Conservation (phyloP, 192 early-diverging fungal genomes). For the Coemansia sp. region DNA sequence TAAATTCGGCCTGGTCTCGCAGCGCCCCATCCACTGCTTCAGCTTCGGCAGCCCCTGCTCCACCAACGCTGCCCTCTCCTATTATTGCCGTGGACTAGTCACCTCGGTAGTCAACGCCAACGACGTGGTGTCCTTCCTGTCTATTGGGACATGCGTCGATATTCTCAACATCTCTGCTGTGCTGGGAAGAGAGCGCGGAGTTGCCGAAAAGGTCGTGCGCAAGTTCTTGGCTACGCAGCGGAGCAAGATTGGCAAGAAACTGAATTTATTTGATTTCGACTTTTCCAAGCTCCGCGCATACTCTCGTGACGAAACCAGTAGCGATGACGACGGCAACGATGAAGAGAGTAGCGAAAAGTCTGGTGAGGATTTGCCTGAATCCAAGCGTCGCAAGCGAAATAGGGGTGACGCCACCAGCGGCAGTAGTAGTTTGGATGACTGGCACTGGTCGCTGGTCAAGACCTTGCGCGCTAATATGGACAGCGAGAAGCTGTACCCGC, state of each 20-base stretch:
- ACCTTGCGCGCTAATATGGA: conserved; percentile 83
- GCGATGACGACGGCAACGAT: not conserved
- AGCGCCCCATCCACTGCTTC: conserved; percentile 81
- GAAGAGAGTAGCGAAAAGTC: conserved; percentile 9
- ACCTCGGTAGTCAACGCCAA: conserved; percentile 82
- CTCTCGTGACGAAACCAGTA: not conserved
- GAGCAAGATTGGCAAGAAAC: conserved; percentile 23
- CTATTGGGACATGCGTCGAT: conserved; percentile 75
- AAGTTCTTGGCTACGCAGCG: conserved; percentile 57
- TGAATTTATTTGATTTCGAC: conserved; percentile 51
- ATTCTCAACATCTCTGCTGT: conserved; percentile 72
- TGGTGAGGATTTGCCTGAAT: not conserved
- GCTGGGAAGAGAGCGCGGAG: conserved; percentile 60
- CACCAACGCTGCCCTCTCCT: conserved; percentile 69
- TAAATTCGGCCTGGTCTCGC: conserved; percentile 66
- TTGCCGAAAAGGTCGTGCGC: conserved; percentile 69
- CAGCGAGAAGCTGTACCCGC: conserved; percentile 84
- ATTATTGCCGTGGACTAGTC: conserved; percentile 70
- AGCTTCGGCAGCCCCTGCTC: conserved; percentile 85
- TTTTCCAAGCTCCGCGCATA: conserved; percentile 45
- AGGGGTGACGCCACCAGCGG: too few species aligned
- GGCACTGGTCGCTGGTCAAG: conserved; percentile 83
- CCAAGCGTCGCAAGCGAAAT: not conserved
- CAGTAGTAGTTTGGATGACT: conserved; percentile 61
- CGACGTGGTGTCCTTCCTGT: conserved; percentile 79